Evolutionary conservation across 139 green algal genomes (phyloP), one percentile per base, ranked within the genome.

Genomic region (Deuterostichococcus epilithicus): DNA sequence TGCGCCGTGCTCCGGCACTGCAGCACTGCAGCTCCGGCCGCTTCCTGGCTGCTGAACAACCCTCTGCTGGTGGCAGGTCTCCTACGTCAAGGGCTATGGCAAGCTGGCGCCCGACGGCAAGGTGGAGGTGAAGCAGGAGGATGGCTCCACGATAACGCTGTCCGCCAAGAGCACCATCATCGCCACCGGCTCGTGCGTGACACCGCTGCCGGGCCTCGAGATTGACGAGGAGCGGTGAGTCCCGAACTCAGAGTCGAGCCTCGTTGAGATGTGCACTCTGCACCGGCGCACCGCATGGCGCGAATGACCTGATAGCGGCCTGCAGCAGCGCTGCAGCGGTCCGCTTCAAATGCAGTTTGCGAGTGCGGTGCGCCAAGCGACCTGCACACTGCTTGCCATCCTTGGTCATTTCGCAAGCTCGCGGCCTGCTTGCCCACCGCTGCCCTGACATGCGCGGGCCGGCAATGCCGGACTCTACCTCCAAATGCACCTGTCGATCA

Each of bases 151-250:
- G 35, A 88, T 75, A 33, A 88, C 87, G 34, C 71, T 94, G 0
- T 79, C 74, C 23, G 86, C 95, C 38, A 99, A 98, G 83, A 98
- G 96, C 86, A 90, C 99, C 67, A 88, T 99, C 38, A 93, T 99
- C 26, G 95, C 96, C 4, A 98, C 96, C 10, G 96, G 96, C 20
- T 97, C 90, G 4, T 94, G 98, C 60, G 94, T 97, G 13, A 90
- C 91, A 22, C 86, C 91, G 2, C 81, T 99, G 59, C 91, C 91
- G 2, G 92, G 92, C 30, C 83, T 99, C 42, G 68, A 85, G n/a
- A 93, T 99, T 25, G 96, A 99, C 80, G 96, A 99, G 85, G 78
- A 97, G 75, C 92, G 86, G 90, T 94, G 74, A 69, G 83, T 35
- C 18, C 28, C 42, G 13, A 8, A 52, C 10, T 36, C 22, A 33